Evolutionary conservation across 176 grass and related monocot species (phyloP), one percentile per base, ranked within the genome.

Genomic region (Zizania latifolia): DNA sequence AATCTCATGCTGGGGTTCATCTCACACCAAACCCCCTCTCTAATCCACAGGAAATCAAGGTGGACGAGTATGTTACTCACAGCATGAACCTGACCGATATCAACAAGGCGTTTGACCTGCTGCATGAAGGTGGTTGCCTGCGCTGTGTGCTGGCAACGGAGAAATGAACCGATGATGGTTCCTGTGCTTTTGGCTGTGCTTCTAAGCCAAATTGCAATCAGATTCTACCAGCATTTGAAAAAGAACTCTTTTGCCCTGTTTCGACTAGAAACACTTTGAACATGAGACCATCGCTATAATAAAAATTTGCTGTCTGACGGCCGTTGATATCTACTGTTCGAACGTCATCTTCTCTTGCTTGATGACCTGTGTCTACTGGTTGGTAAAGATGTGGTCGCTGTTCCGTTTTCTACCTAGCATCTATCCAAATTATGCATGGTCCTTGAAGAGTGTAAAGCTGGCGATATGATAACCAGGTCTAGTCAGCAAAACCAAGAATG

Each of bases 11-110:
- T 22, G 36, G 0, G 6, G 2, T n/a, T 6, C 3, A 2, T 37
- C 17, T 63, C 11, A 62, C 12, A 62, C 12, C 9, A 70, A 67
- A 68, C 23, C 13, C 5, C 44, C 4, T 3, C 1, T 28, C 15
- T 12, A 27, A 10, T 78, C 54, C 0, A 28, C 86, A 99, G 91
- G 95, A 99, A 86, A 94, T 99, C 79, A 99, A 99, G 84, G 89
- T 99, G 56, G 95, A 99, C 22, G 95, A 99, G 67, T 99, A 99
- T 76, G 87, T 99, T 27, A 99, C 95, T n/a, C 95, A 99, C 78
- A 99, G 0, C 57, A 82, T 94, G 91, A 92, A 75, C 31, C 84
- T 99, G 12, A 19, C 12, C 0, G 79, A 92, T 2, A 94, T 99
- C 53, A 94, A 99, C 72, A 53, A 92, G 29, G 95, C 91, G 0